Base-by-base conservation (phyloP, 176 grass and related monocot genomes). In the Phyllostachys edulis region DNA sequence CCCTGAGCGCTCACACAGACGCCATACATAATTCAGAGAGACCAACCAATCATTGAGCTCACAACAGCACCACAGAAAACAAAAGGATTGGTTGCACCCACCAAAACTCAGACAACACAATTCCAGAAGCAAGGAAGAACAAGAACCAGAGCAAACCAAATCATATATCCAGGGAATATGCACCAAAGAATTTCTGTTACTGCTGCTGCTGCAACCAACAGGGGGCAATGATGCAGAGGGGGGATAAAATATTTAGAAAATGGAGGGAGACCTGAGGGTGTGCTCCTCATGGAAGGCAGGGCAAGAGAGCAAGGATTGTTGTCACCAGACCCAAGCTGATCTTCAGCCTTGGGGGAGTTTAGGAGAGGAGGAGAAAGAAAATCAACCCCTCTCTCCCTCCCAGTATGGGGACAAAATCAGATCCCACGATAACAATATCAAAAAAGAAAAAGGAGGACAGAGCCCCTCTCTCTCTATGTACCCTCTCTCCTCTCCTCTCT, bases 231-330 rank as follows among this genome's bases (percentile, higher is more conserved):
- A 84, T 90, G 80, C 80, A 42, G 42, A 60, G 59, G 61, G 61
- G 24, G 17, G 52, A 64, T 73, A 89, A 77, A 84, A 86, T 82
- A 79, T 79, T 85, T 78, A 41, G 85, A 66, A 82, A 71, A 89
- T 80, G 62, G 65, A 77, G 61, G 73, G 71, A 75, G 69, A 91
- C 91, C 89, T 91, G 95, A 84, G 59, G 81, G 83, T 70, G 87
- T 78, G 92, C 82, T 86, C 88, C 93, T 88, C 87, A 81, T 88
- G 93, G 91, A 89, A 84, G 83, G 67, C 87, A 88, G 85, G 80
- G 63, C 82, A 82, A 71, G 76, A 67, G 71, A 83, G 82, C 88
- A 86, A 49, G 39, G 81, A 89, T 78, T 89, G 81, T 45, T 89
- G 77, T 82, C 79, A 90, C 82, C 76, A 67, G 67, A 85, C 52